Conservation (phyloP, 2,329 filamentous ascomycete genomes). For the Ascocoryne sarcoides region DNA sequence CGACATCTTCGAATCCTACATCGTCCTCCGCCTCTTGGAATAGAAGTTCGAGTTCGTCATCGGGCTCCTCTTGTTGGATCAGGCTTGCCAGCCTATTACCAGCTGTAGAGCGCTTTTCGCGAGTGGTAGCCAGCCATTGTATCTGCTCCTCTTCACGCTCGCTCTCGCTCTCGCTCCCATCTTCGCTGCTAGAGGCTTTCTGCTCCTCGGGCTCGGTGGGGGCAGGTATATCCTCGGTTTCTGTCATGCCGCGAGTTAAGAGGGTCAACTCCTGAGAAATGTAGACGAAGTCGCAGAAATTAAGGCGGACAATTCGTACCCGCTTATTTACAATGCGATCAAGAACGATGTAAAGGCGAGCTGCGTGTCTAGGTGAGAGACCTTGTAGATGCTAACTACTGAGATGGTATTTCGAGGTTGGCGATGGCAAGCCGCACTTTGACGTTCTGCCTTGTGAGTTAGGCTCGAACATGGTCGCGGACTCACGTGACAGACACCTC, state of each 20-base stretch:
- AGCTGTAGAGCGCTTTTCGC: slow-evolving; percentile 69
- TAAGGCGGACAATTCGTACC: too few species aligned
- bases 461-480: too few species aligned
- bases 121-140: slow-evolving; percentile 65
- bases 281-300: too few species aligned
- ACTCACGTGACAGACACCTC: too few species aligned
- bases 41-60: slow-evolving; percentile 56
- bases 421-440: too few species aligned
- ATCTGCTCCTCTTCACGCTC: slow-evolving; percentile 29
- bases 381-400: too few species aligned
- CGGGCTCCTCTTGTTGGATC: slow-evolving; percentile 62
- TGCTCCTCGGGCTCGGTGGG: background rate
- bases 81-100: slow-evolving; percentile 77
- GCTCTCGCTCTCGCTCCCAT: slow-evolving; percentile 4
- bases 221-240: background rate
- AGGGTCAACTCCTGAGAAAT: too few species aligned
- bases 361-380: too few species aligned
- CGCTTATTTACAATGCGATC: too few species aligned
- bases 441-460: too few species aligned
- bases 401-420: too few species aligned
- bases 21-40: slow-evolving; percentile 67
- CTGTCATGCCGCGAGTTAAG: background rate
- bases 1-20: slow-evolving; percentile 60
- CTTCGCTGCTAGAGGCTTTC: background rate
- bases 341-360: too few species aligned